Percentiles rank a stretch among this genome's conserved stretches.
Conservation (phyloP, 768 basidiomycete species). For the Naganishia onofrii region DNA sequence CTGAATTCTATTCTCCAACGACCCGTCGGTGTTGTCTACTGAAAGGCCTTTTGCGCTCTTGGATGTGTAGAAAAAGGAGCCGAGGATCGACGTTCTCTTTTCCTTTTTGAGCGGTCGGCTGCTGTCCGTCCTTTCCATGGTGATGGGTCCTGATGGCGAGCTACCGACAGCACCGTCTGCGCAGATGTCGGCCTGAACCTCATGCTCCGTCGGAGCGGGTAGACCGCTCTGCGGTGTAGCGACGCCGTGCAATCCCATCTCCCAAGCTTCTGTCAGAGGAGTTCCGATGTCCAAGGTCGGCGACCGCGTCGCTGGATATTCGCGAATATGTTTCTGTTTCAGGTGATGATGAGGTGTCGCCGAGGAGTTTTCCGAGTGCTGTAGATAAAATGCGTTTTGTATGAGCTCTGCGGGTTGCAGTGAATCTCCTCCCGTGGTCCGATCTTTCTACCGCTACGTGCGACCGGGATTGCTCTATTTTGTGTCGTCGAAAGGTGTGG, state of each 20-base stretch:
- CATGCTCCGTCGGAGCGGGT: not conserved
- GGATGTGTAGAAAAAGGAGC: conserved; percentile 3
- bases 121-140: not conserved
- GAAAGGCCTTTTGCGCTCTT: not conserved
- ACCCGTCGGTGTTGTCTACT: not conserved
- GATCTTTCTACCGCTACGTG: no score
- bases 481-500: not conserved
- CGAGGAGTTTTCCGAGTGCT: not conserved
- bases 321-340: not conserved
- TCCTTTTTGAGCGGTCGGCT: not conserved
- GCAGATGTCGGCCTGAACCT: not conserved
- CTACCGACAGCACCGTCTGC: not conserved
- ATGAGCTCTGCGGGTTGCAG: not conserved
- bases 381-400: not conserved
- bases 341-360: not conserved
- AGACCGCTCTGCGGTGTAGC: no score
- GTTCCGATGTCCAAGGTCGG: not conserved
- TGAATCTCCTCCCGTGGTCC: not conserved
- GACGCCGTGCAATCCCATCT: not conserved
- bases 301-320: not conserved
- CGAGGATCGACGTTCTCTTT: not conserved
- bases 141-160: not conserved
- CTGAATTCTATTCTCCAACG: not conserved
- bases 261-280: not conserved
- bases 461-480: no score